Evolutionary conservation across 768 basidiomycete genomes (phyloP).

Genomic region (Rhodosporidiobolus odoratus): DNA sequence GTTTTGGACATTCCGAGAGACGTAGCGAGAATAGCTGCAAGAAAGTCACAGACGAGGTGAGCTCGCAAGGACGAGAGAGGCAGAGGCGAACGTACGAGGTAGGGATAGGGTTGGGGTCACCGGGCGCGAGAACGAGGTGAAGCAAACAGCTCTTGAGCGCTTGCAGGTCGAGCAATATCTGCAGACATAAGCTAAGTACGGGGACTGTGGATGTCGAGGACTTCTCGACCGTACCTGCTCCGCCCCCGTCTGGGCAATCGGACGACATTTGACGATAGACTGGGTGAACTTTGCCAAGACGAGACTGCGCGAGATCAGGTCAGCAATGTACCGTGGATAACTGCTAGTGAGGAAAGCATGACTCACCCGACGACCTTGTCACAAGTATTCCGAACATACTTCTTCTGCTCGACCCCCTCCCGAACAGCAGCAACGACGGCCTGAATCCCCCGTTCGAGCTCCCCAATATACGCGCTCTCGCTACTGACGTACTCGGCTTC

Average conservation of each 20-base stretch:
- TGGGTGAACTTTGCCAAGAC: slow-evolving; percentile 83
- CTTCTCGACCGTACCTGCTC: slow-evolving; percentile 64
- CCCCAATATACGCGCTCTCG: slow-evolving; percentile 71
- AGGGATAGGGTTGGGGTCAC: slow-evolving; percentile 36
- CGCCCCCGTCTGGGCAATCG: slow-evolving; percentile 84
- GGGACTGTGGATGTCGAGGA: slow-evolving; percentile 20
- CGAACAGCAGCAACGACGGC: slow-evolving; percentile 71
- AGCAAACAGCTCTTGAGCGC: slow-evolving; percentile 73
- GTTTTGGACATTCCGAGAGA: slow-evolving; percentile 72
- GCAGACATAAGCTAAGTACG: neutral
- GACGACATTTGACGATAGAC: slow-evolving; percentile 79
- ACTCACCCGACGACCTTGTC: slow-evolving; percentile 85
- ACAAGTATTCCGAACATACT: slow-evolving; percentile 80
- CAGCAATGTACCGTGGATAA: neutral
- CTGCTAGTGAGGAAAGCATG: neutral
- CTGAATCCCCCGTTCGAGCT: slow-evolving; percentile 68
- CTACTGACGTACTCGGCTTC: slow-evolving; percentile 76
- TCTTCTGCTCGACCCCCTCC: slow-evolving; percentile 85
- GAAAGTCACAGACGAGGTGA: neutral
- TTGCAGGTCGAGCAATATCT: slow-evolving; percentile 88
- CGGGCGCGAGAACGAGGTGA: slow-evolving; percentile 58
- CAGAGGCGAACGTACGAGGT: slow-evolving; percentile 39
- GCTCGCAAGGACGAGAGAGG: neutral
- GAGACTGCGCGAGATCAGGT: slow-evolving; percentile 53
- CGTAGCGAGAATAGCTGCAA: slow-evolving; percentile 69